Base-by-base conservation (phyloP, 768 basidiomycete species). In the Lactarius psammicola region DNA sequence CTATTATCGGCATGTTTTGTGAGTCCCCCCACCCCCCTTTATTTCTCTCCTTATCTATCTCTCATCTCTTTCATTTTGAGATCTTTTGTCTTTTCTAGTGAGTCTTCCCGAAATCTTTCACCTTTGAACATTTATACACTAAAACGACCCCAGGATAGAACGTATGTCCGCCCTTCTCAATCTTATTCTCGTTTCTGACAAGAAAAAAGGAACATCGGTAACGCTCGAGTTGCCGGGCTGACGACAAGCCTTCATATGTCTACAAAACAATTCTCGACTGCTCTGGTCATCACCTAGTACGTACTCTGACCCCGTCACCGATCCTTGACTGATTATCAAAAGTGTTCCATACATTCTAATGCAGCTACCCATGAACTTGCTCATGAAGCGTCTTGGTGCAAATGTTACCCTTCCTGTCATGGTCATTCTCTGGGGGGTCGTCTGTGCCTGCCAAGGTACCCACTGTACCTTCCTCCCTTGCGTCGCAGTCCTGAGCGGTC, bases 361-460 rank as follows among this genome's bases (percentile, higher is more conserved):
- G 34, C 76, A 72, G 42, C 53, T 72, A 17, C 72, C 72, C 30
- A 68, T 71, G 49, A 75, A 74, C 63, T 40, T 71, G 34, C 54
- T 75, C 15, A 61, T 73, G 57, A 71, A 81, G 76, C 60, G 80
- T 78, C 72, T 80, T 55, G 82, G 86, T 1, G 84, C 87, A 1
- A 81, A 86, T n/a, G 79, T 84, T 62, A 74, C 83, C 53, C 79
- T 87, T 72, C 88, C 89, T 0, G 75, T 82, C 0, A 84, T 88
- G 81, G 74, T 88, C 57, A 80, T 82, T 0, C 69, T 84, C 0
- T 90, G 89, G 88, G 88, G 88, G n/a, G 54, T 88, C 26, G 80
- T 86, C 13, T 80, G 82, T 15, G 79, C 85, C 6, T 75, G 84
- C 46, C 87, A 89, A 80, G 87, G 85, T 81, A 44, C 20, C 7